These are phyloP conservation scores for Mycena rebaudengoi DNA, from an alignment of 768 basidiomycete species.

Conservation along the genomic window DNA sequence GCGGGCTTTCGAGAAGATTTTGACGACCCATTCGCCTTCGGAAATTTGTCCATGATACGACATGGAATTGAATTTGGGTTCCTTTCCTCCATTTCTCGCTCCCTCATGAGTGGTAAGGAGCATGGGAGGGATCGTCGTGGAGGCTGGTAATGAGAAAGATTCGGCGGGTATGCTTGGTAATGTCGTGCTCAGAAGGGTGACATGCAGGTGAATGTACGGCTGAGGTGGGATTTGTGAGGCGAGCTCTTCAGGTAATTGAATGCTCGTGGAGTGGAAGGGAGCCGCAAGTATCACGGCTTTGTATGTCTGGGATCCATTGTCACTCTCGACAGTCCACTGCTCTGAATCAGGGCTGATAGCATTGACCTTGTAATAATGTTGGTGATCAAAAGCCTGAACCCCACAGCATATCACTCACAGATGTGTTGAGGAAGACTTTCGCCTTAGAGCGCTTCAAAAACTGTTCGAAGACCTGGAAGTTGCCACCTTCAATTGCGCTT, in stretches of 20 bases:
- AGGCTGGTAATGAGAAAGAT: constrained; percentile 70
- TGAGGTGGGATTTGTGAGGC: constrained; percentile 67
- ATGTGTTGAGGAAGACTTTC: constrained; percentile 72
- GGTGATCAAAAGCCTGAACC: not conserved
- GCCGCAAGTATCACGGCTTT: constrained; percentile 86
- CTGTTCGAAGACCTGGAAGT: constrained; percentile 84
- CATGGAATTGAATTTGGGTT: constrained; percentile 88
- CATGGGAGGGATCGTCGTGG: constrained; percentile 60
- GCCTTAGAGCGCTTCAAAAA: constrained; percentile 80
- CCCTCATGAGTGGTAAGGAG: constrained; percentile 80
- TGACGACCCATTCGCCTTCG: constrained; percentile 76
- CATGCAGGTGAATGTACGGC: constrained; percentile 86
- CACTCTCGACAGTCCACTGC: constrained; percentile 63
- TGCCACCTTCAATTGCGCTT: constrained; percentile 75
- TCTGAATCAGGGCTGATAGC: constrained; percentile 57
- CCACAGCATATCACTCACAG: constrained; percentile 54
- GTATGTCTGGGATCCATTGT: constrained; percentile 60
- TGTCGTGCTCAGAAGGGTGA: constrained; percentile 88
- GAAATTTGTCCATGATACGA: constrained; percentile 76
- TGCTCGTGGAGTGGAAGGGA: constrained; percentile 78
- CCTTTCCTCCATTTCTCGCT: constrained; percentile 58
- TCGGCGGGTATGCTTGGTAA: constrained; percentile 63
- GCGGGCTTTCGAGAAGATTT: constrained; percentile 81
- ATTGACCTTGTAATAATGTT: constrained; percentile 51
- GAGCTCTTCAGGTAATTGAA: constrained; percentile 59